These are phyloP conservation scores for Penicillium concentricum DNA, from an alignment of 2,329 filamentous ascomycete species.

Conservation along the genomic window DNA sequence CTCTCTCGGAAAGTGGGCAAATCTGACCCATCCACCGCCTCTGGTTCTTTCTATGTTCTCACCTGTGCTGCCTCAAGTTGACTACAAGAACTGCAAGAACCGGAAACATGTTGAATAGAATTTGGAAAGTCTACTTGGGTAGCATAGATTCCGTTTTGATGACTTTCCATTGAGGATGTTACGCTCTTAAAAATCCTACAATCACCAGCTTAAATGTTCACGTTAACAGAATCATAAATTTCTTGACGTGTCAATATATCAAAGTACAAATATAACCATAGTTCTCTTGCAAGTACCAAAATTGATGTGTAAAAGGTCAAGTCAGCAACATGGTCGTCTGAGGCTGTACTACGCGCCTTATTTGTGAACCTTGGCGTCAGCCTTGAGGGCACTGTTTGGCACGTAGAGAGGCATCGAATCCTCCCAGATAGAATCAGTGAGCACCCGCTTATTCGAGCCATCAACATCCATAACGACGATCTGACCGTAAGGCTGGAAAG, in stretches of 20 bases:
- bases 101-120: too few relatives aligned
- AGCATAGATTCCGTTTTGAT: too few relatives aligned
- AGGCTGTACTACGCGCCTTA: background rate
- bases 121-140: too few relatives aligned
- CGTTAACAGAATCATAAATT: background rate
- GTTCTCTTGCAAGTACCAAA: background rate
- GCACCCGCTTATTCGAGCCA: constrained; percentile 32
- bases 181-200: background rate
- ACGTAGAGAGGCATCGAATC: constrained; percentile 31
- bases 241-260: background rate
- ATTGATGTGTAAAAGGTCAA: background rate
- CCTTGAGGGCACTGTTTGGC: background rate
- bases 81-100: too few relatives aligned
- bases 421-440: constrained; percentile 34
- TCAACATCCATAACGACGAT: constrained; percentile 47
- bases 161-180: too few relatives aligned
- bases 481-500: constrained; percentile 49
- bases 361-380: background rate
- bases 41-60: too few relatives aligned
- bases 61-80: too few relatives aligned
- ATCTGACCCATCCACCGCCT: too few relatives aligned
- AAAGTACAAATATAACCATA: background rate
- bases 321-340: background rate
- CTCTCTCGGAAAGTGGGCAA: too few relatives aligned
- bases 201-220: too few relatives aligned